Evolutionary conservation across 208 protist species (phyloP).

Genomic region (Angomonas ambiguus): DNA sequence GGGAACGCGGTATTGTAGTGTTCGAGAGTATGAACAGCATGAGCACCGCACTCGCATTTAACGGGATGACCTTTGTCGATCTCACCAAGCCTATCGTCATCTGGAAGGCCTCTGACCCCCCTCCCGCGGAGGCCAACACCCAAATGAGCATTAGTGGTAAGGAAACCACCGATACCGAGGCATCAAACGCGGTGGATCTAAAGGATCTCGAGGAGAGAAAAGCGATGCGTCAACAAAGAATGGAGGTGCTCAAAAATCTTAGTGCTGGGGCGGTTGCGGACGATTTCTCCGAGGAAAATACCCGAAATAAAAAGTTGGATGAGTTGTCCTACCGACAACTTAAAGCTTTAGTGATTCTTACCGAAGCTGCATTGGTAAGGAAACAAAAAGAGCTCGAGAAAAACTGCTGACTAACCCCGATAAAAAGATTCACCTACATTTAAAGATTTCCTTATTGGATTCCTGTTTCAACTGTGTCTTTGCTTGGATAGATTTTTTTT

Average conservation of each 20-base stretch:
- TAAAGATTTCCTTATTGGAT: too few species aligned
- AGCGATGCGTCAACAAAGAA: slow-evolving; percentile 37
- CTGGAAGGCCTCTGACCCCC: slow-evolving; percentile 72
- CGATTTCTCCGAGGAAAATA: slow-evolving; percentile 19
- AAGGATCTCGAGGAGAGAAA: slow-evolving; percentile 26
- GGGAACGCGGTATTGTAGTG: slow-evolving; percentile 49
- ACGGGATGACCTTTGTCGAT: slow-evolving; percentile 70
- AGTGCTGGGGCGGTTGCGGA: slow-evolving; percentile 8
- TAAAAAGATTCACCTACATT: too few species aligned
- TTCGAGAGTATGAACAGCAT: slow-evolving; percentile 83
- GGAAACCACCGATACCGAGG: not conserved
- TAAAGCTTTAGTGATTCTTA: slow-evolving; percentile 52
- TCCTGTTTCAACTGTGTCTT: too few species aligned
- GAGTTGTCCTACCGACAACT: slow-evolving; percentile 69
- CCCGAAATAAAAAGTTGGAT: slow-evolving; percentile 27
- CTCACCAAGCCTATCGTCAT: slow-evolving; percentile 50
- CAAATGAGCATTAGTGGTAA: slow-evolving; percentile 48
- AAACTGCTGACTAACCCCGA: too few species aligned
- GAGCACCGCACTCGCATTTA: slow-evolving; percentile 73
- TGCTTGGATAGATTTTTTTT: too few species aligned
- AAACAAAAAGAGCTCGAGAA: slow-evolving; percentile 22
- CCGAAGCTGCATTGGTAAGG: slow-evolving; percentile 30
- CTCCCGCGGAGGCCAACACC: slow-evolving; percentile 43
- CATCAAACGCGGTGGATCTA: slow-evolving; percentile 2
- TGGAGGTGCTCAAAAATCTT: slow-evolving; percentile 29